Evolutionary conservation across 805 yeast genomes (phyloP), one percentile per base, ranked within the genome.

Genomic region (Priceomyces fermenticarens): DNA sequence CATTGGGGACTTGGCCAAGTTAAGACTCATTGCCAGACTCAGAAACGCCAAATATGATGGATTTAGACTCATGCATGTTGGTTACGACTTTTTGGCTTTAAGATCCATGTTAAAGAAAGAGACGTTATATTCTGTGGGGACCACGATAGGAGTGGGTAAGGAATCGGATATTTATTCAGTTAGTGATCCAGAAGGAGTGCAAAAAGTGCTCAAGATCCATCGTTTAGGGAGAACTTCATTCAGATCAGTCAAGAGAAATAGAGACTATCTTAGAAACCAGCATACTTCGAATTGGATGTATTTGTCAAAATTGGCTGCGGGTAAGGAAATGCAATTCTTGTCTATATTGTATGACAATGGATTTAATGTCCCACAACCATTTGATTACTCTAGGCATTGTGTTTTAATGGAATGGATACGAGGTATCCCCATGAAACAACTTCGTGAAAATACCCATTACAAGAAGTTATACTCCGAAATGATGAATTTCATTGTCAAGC

Each of bases 41-140:
- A 77, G 96, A 65, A 93, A 93, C 62, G 95, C 97, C 27, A 88
- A 83, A 54, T 91, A 93, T 62, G 99, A 93, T 60, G 99, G 99
- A 10, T 93, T 87, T 67, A 75, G 91, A 50, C 65, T 93, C 48
- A 85, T 96, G 0, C 90, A 85, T 60, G 80, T 78, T 36, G 99
- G 99, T 3, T 87, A 82, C 62, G 99, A 93, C 63, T 93, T 87
- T 58, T 72, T 93, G 49, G 98, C 98, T 0, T 72, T 93, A 48
- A 88, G 84, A 61, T 76, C 95, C 7, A 79, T 93, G 81, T 70
- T 85, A 47, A 85, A 83, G 54, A 73, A 88, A 50, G 80, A 82
- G 32, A 74, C 88, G 0, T 58, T 93, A 8, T 82, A 82, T 53
- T 83, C 91, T 1, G 77, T 91, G 11, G 97, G 96, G 12, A 74